Evolutionary conservation across 805 yeast species (phyloP).

Genomic region (Torulaspora gathmanii): DNA sequence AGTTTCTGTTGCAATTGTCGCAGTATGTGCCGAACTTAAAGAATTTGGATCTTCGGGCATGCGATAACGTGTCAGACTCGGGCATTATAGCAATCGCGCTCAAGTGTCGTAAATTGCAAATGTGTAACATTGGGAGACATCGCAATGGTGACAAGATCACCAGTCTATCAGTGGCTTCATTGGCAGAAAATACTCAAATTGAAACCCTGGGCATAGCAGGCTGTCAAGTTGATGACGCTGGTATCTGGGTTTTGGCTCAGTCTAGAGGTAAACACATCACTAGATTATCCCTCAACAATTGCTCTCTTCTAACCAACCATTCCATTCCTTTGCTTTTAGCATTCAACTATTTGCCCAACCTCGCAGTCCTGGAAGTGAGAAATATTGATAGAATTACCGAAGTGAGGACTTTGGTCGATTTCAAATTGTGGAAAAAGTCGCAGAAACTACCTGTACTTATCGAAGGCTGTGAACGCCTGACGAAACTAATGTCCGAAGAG

Average conservation of each 20-base stretch:
- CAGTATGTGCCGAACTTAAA: slow-evolving; percentile 53
- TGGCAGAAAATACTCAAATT: slow-evolving; percentile 53
- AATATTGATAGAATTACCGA: slow-evolving; percentile 54
- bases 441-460: slow-evolving; percentile 52
- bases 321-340: slow-evolving; percentile 49
- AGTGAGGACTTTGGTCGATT: slow-evolving; percentile 61
- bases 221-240: slow-evolving; percentile 68
- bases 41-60: slow-evolving; percentile 74
- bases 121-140: slow-evolving; percentile 79
- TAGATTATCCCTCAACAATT: slow-evolving; percentile 71
- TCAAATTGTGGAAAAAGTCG: slow-evolving; percentile 49
- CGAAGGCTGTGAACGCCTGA: slow-evolving; percentile 73
- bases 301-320: slow-evolving; percentile 53
- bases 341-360: slow-evolving; percentile 47
- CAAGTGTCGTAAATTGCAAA: slow-evolving; percentile 51
- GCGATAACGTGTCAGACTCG: slow-evolving; percentile 69
- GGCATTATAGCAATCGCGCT: slow-evolving; percentile 67
- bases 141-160: slow-evolving; percentile 61
- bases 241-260: slow-evolving; percentile 74
- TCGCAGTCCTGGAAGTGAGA: slow-evolving; percentile 75
- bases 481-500: slow-evolving; percentile 53
- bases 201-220: slow-evolving; percentile 86
- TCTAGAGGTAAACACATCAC: slow-evolving; percentile 47
- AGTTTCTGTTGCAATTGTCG: slow-evolving; percentile 49
- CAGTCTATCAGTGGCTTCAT: slow-evolving; percentile 57